Evolutionary conservation across 2,329 filamentous ascomycete genomes (phyloP), one percentile per base, ranked within the genome.

Genomic region (Coniella lustricola): DNA sequence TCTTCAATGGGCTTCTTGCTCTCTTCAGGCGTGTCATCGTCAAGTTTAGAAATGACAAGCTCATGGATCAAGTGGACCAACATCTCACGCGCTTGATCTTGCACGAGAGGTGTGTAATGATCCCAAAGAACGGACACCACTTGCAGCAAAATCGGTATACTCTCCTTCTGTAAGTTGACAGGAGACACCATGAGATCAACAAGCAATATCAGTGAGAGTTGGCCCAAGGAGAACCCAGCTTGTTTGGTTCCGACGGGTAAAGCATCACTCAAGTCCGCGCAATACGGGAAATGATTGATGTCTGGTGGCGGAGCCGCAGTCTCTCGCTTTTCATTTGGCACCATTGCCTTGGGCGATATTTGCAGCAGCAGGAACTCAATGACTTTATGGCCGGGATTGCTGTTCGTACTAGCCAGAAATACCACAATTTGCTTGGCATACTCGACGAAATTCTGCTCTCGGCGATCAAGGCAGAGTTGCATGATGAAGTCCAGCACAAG

Each of bases 341-440:
- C 90, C 91, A 98, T 97, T n/a, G 90, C 87, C 64, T 93, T 94
- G 1, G 94, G 91, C 0, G 82, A 87, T 54, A 98, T 90, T 56
- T 96, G 90, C 67, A 94, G 76, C 22, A 97, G 72, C 47, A 98
- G 75, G 57, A 96, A 96, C 55, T 98, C 93, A 10, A 98, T 84
- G 3, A 98, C 90, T 60, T 95, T 94, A 41, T 87, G 84, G 1
- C 90, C 90, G 2, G 90, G 62, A 67, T 85, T 60, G 78, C 71
- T 77, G 54, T 72, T 75, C 0, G 77, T 95, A 55, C 88, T 93
- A 0, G 93, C 94, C 4, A 98, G 67, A 63, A 96, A 97, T 1
- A 98, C 94, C 14, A 97, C 90, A 45, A 98, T 93, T 65, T 98
- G 93, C 69, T 97, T 98, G 4, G 91, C 91, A 62, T 94, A 95